These are phyloP conservation scores for Cladosporium austrohemisphaericum DNA, from an alignment of 2,329 filamentous ascomycete genomes.

Conservation along the genomic window DNA sequence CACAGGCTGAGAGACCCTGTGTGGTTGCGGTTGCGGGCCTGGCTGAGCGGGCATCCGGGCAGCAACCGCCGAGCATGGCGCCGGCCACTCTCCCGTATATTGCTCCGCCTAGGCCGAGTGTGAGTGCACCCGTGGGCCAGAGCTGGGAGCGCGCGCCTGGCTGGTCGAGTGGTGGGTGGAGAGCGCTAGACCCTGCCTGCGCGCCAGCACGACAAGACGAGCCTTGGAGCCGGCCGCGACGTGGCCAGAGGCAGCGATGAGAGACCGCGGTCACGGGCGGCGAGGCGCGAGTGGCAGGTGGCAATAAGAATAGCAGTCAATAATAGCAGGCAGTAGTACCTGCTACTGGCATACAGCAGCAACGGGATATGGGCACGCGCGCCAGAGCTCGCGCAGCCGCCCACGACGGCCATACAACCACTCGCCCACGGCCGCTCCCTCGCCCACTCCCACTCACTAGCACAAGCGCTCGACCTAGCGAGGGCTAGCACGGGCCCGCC, in stretches of 20 bases:
- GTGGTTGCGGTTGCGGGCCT: background rate
- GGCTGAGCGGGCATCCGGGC: constrained; percentile 4
- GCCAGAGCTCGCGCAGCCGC: no score
- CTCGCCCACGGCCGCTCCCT: background rate
- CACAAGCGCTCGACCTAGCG: constrained; percentile 5
- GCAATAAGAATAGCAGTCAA: no score
- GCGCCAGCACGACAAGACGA: background rate
- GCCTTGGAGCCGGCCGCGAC: background rate
- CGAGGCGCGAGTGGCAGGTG: no score
- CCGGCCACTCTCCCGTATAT: constrained; percentile 13
- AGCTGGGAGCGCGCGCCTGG: constrained; percentile 13
- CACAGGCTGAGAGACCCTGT: background rate
- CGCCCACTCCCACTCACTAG: background rate
- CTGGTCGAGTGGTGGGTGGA: constrained; percentile 9
- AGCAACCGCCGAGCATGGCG: constrained; percentile 15
- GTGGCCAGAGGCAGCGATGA: no score
- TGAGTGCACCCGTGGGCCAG: constrained; percentile 14
- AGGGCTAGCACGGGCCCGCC: constrained; percentile 15
- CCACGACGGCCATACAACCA: no score
- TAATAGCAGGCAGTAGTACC: no score
- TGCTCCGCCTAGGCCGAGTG: constrained; percentile 16
- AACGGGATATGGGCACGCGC: no score
- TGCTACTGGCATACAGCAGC: no score
- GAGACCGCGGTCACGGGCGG: no score
- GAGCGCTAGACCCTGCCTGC: constrained; percentile 12